Percentiles rank a stretch among this genome's conserved stretches.
Conservation (phyloP, 371 early-diverging fungal species). For the Rhizopus sp. region DNA sequence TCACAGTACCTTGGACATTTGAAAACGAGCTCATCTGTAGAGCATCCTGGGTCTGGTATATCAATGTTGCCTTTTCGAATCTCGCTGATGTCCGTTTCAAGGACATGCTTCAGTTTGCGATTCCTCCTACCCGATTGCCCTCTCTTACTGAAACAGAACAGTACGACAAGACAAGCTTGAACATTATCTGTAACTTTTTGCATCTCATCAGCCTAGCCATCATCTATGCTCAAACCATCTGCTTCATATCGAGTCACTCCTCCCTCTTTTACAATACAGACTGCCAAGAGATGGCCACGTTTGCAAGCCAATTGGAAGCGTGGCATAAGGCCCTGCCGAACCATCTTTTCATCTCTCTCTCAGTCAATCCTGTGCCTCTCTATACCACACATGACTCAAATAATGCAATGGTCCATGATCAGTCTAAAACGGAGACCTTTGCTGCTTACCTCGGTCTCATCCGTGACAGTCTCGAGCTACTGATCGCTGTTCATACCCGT, state of each 20-base stretch:
- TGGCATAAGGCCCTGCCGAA: slow-evolving; percentile 13
- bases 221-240: slow-evolving; percentile 15
- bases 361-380: slow-evolving; percentile 1
- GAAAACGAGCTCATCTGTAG: slow-evolving; percentile 20
- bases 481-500: slow-evolving; percentile 12
- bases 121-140: slow-evolving; percentile 7
- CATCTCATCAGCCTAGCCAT: slow-evolving; percentile 13
- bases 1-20: slow-evolving; percentile 5
- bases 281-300: slow-evolving; percentile 5
- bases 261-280: slow-evolving; percentile 3
- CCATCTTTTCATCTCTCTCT: slow-evolving; percentile 1
- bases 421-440: slow-evolving; percentile 7
- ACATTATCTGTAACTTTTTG: slow-evolving; percentile 18
- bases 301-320: slow-evolving; percentile 8
- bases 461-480: slow-evolving; percentile 11
- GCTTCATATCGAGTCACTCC: slow-evolving; percentile 14
- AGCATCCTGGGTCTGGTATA: slow-evolving; percentile 22
- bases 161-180: slow-evolving; percentile 18
- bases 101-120: slow-evolving; percentile 6
- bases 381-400: background rate
- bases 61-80: slow-evolving; percentile 18
- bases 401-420: background rate
- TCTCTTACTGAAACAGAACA: slow-evolving; percentile 23
- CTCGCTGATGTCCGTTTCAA: slow-evolving; percentile 18
- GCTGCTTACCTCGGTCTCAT: slow-evolving; percentile 19